Base-by-base conservation (phyloP, 306 rosid species). In the Lagenaria siceraria region DNA sequence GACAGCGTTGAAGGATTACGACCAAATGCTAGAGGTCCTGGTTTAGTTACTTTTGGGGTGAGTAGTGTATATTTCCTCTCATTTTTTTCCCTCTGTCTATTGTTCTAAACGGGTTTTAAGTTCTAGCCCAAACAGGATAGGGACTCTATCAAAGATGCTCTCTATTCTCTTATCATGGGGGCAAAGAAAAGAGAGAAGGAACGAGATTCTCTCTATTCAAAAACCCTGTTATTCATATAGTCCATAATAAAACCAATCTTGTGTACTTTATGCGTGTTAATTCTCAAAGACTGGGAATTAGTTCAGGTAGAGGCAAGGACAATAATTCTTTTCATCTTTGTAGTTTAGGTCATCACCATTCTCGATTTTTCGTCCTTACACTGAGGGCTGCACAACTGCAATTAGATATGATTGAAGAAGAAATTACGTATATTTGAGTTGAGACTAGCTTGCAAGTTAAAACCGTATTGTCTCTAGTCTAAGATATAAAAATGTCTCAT, bases 11-110 rank as follows among this genome's bases (percentile, higher is more conserved):
- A 95, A 88, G 99, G 99, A 73, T 83, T 95, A 79, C 84, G 99
- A 84, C 99, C 99, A 69, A 95, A 95, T 84, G 99, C 99, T 69
- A 89, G 99, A 82, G 98, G 99, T 84, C 99, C 99, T 15, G 99
- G 99, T 56, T 87, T 95, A 87, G 99, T 95, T 89, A 95, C 99
- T 79, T 95, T 95, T 87, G 99, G 99, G 92, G 99, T 95, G 59
- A 27, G 76, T 83, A 82, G 93, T 83, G 54, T 42, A 25, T 77
- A 62, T 43, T 22, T 77, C 53, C 8, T 42, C 51, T 8, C 10
- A 11, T 1, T 13, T 69, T 42, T 59, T 14, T 17, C 12, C n/a
- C 0, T 49, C 49, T 64, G 19, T 58, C 22, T 31, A 0, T 58
- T 55, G 11, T 75, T 54, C 31, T 75, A 40, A 18, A 42, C 13